phyloP scores from a whole-genome alignment of 2,329 filamentous ascomycete genomes.

The Nothophoma quercina region DNA sequence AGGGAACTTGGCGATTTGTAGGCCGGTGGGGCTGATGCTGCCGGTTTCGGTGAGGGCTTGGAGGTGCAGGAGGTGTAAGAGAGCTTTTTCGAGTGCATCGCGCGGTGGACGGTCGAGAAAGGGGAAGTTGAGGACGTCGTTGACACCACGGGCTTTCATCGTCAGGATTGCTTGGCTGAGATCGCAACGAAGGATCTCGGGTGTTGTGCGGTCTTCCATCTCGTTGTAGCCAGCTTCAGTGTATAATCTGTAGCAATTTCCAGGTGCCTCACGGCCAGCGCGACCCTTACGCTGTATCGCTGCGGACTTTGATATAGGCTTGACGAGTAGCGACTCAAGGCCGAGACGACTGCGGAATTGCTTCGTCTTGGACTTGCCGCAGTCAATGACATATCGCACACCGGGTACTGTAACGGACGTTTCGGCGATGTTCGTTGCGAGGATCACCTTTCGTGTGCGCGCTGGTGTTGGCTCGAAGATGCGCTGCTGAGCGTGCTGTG shows the following conservation, averaged over 20 bases:
- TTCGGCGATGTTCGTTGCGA: conserved; percentile 98
- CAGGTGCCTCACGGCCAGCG: conserved; percentile 89
- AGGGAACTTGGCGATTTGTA: conserved; percentile 82
- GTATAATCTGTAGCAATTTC: conserved; percentile 89
- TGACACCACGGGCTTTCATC: conserved; percentile 90
- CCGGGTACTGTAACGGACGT: conserved; percentile 96
- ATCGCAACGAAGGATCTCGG: conserved; percentile 91
- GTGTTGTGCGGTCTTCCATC: conserved; percentile 76
- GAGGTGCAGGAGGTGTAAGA: conserved; percentile 80
- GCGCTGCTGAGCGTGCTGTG: conserved; percentile 83
- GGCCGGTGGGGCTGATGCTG: conserved; percentile 75
- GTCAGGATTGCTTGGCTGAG: conserved; percentile 85
- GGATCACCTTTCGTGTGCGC: conserved; percentile 84
- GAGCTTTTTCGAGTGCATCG: conserved; percentile 80
- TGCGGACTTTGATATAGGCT: conserved; percentile 91
- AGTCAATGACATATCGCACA: conserved; percentile 89
- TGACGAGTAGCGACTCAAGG: conserved; percentile 88
- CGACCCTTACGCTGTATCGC: conserved; percentile 91
- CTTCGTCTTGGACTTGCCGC: conserved; percentile 93
- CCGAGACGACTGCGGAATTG: conserved; percentile 85
- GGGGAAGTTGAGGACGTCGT: conserved; percentile 82
- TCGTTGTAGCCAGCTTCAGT: conserved; percentile 77
- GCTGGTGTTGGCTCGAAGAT: conserved; percentile 80
- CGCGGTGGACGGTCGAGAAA: conserved; percentile 82
- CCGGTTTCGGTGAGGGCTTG: conserved; percentile 77